phyloP scores from a whole-genome alignment of 1,284 basidiomycete genomes.

The Rhodotorula sp. region DNA sequence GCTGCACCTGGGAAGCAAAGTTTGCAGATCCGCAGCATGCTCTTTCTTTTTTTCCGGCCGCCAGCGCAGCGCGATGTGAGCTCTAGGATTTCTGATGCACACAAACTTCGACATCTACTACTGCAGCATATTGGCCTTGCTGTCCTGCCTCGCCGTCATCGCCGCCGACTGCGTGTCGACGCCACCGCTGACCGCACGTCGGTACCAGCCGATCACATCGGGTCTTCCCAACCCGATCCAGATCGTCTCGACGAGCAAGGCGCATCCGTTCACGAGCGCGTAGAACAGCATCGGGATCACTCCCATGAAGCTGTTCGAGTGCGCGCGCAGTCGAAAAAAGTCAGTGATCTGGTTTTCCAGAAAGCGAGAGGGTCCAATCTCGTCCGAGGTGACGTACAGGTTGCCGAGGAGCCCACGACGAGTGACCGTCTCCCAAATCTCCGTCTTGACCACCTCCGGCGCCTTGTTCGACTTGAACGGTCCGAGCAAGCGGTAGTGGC shows the following conservation, averaged over 20 bases:
- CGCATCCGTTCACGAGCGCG: constrained; percentile 49
- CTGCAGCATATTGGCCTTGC: background rate
- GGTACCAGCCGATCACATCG: constrained; percentile 16
- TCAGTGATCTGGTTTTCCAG: too few relatives aligned
- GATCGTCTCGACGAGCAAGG: constrained; percentile 11
- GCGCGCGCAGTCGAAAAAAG: background rate
- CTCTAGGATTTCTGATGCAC: too few relatives aligned
- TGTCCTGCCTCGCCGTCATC: background rate
- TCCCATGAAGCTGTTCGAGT: constrained; percentile 57
- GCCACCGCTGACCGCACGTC: background rate
- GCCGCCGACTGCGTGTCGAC: background rate
- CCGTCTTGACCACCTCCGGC: constrained; percentile 57
- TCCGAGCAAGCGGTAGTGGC: constrained; percentile 63
- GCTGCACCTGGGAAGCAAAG: too few relatives aligned
- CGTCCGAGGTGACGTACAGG: constrained; percentile 4
- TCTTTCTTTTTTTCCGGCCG: too few relatives aligned
- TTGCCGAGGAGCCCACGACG: constrained; percentile 62
- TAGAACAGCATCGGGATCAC: constrained; percentile 54
- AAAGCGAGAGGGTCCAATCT: background rate
- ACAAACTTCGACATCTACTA: background rate
- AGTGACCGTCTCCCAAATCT: constrained; percentile 65
- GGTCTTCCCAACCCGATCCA: constrained; percentile 23
- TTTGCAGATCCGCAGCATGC: too few relatives aligned
- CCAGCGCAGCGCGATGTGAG: too few relatives aligned
- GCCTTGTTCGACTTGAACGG: constrained; percentile 52